Percentiles rank a stretch among this genome's conserved stretches.
phyloP scores from a whole-genome alignment of 768 basidiomycete genomes.

The Calocybe cyanea region DNA sequence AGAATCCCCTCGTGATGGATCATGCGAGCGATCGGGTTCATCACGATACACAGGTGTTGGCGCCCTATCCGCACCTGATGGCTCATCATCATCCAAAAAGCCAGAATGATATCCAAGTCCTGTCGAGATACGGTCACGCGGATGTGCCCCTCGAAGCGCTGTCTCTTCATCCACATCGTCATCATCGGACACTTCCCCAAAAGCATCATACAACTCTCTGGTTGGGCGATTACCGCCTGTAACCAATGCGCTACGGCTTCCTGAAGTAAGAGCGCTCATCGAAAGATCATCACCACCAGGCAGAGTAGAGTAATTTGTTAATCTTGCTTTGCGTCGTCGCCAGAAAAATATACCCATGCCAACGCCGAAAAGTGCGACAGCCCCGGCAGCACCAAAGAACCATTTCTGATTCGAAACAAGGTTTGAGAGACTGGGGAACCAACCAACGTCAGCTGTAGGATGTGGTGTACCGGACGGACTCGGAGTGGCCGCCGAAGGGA shows the following conservation, averaged over 20 bases:
- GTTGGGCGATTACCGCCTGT: conserved; percentile 48
- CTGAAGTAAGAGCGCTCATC: conserved; percentile 65
- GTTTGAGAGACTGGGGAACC: conserved; percentile 76
- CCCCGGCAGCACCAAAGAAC: conserved; percentile 86
- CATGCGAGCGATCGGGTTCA: conserved; percentile 37
- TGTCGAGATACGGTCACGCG: conserved; percentile 28
- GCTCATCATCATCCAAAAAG: conserved; percentile 79
- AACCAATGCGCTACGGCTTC: conserved; percentile 22
- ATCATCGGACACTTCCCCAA: conserved; percentile 85
- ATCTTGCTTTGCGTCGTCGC: conserved; percentile 50
- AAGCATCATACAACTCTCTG: conserved; percentile 94
- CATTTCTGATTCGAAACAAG: conserved; percentile 78
- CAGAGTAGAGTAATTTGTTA: conserved; percentile 54
- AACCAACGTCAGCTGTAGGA: conserved; percentile 74
- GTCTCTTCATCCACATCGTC: conserved; percentile 75
- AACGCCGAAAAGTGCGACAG: conserved; percentile 71
- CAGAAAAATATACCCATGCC: conserved; percentile 76
- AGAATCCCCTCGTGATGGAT: conserved; percentile 19
- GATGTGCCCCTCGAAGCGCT: conserved; percentile 45
- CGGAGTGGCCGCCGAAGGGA: conserved; percentile 33
- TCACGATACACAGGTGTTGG: conserved; percentile 45
- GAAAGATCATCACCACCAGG: conserved; percentile 66
- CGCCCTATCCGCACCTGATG: conserved; percentile 29
- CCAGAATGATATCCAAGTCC: conserved; percentile 68
- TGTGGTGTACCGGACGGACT: conserved; percentile 31